Evolutionary conservation across 257 asterid genomes (phyloP).

Genomic region (Leonotis leonurus): DNA sequence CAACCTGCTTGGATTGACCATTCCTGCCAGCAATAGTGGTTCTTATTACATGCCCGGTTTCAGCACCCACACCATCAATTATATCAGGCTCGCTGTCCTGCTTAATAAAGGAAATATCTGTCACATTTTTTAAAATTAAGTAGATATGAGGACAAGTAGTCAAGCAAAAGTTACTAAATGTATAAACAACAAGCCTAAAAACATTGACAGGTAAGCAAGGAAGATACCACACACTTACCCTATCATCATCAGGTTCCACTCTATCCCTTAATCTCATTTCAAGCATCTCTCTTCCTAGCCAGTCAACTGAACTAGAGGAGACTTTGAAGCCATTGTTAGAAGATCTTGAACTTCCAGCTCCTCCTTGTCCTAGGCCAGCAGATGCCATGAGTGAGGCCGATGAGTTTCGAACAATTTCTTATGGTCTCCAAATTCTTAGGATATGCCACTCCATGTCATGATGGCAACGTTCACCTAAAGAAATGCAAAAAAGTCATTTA

Average conservation of each 20-base stretch:
- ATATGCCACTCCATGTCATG: constrained; percentile 31
- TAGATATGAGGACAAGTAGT: neutral
- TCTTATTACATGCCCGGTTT: constrained; percentile 83
- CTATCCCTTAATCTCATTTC: constrained; percentile 88
- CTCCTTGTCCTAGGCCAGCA: constrained; percentile 62
- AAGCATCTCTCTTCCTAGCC: constrained; percentile 95
- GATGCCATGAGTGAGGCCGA: constrained; percentile 48
- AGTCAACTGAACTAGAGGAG: constrained; percentile 90
- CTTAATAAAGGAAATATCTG: constrained; percentile 19
- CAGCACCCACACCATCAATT: constrained; percentile 93
- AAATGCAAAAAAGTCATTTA: constrained; percentile 10
- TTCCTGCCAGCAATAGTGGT: constrained; percentile 83
- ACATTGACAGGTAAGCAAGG: neutral
- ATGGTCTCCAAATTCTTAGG: constrained; percentile 22
- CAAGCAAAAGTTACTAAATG: neutral
- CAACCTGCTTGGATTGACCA: constrained; percentile 93
- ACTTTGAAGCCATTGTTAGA: constrained; percentile 55
- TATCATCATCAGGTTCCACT: constrained; percentile 67
- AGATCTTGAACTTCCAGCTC: constrained; percentile 66
- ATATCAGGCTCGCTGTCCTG: constrained; percentile 96
- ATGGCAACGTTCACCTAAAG: constrained; percentile 37
- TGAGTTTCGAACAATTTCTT: constrained; percentile 16
- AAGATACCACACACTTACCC: constrained; percentile 44
- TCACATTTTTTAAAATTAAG: constrained; percentile 10
- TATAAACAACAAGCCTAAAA: neutral